Evolutionary conservation across 139 green algal species (phyloP).

Genomic region (Yamagishiella unicocca): DNA sequence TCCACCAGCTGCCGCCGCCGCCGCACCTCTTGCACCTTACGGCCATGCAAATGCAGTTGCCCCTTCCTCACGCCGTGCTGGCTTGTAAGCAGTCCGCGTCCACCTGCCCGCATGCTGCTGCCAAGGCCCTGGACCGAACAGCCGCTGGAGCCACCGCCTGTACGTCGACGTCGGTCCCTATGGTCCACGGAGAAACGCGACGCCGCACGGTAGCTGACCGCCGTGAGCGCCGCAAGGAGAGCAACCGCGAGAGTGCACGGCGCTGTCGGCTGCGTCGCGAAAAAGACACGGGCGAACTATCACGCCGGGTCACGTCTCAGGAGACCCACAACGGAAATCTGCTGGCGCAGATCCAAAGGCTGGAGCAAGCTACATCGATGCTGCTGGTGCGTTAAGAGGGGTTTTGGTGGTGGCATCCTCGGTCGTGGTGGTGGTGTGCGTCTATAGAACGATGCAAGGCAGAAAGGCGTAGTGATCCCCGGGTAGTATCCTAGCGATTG

Average conservation of each 20-base stretch:
- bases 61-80: background rate
- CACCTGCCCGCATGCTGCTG: background rate
- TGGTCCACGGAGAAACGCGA: background rate
- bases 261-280: conserved; percentile 36
- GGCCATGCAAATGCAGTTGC: background rate
- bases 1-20: background rate
- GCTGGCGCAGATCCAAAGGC: background rate
- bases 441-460: too few relatives aligned
- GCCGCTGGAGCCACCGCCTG: background rate
- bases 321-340: background rate
- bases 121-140: background rate
- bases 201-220: background rate
- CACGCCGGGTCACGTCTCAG: background rate
- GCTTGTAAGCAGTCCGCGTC: background rate
- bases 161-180: background rate
- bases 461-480: too few relatives aligned
- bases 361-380: background rate
- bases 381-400: conserved; percentile 14
- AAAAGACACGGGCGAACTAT: background rate
- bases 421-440: too few relatives aligned
- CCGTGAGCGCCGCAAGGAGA: conserved; percentile 45
- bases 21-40: background rate
- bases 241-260: conserved; percentile 43
- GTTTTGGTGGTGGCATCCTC: too few relatives aligned
- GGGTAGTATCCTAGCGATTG: too few relatives aligned